Conservation (phyloP, 2,329 filamentous ascomycete species). For the Macrophomina phaseolina region DNA sequence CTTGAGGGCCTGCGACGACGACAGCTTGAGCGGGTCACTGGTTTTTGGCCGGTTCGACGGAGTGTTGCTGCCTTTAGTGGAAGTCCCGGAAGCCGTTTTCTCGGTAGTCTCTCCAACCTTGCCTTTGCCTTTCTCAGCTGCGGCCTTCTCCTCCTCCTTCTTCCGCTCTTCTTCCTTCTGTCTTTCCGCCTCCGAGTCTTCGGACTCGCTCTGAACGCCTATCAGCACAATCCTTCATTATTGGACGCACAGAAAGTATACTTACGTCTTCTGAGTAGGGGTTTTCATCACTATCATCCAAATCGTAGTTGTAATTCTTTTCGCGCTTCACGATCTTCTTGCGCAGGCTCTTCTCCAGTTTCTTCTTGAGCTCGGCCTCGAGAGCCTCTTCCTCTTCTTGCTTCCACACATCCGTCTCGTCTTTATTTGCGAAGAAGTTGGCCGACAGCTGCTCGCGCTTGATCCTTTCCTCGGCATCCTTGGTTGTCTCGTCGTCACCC, state of each 20-base stretch:
- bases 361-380: conserved; percentile 71
- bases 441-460: conserved; percentile 84
- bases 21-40: conserved; percentile 54
- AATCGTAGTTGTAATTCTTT: conserved; percentile 82
- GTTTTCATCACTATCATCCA: conserved; percentile 66
- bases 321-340: conserved; percentile 86
- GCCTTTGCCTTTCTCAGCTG: conserved; percentile 52
- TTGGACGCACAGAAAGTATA: not conserved
- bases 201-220: conserved; percentile 57
- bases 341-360: conserved; percentile 75
- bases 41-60: conserved; percentile 63
- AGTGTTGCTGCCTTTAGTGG: conserved; percentile 73
- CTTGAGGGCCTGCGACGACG: conserved; percentile 64
- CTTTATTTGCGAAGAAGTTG: conserved; percentile 75
- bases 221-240: not conserved
- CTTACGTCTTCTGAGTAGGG: conserved; percentile 38
- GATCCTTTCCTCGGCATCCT: conserved; percentile 68
- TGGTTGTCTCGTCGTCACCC: conserved; percentile 59
- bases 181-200: conserved; percentile 69
- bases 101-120: conserved; percentile 47
- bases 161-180: conserved; percentile 63
- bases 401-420: conserved; percentile 62
- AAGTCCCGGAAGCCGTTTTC: conserved; percentile 58
- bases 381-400: conserved; percentile 70
- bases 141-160: conserved; percentile 58